phyloP scores from a whole-genome alignment of 2,329 filamentous ascomycete genomes.

The Verticillium isaacii region DNA sequence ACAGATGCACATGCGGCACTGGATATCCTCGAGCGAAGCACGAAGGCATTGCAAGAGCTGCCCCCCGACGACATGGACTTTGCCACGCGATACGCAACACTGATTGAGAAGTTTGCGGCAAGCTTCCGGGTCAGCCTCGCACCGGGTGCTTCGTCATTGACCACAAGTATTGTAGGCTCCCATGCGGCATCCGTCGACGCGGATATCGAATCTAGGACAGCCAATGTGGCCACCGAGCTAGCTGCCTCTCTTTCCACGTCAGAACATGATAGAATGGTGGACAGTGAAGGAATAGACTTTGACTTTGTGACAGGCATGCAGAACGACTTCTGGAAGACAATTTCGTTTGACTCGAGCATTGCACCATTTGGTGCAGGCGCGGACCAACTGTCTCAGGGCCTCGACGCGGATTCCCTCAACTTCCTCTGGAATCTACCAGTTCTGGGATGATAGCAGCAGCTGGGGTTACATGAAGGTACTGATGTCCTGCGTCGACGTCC shows the following conservation, averaged over 20 bases:
- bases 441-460: not conserved
- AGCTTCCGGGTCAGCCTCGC: not conserved
- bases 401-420: conserved; percentile 7
- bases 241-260: too few relatives aligned
- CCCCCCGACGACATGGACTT: conserved; percentile 19
- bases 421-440: conserved; percentile 9
- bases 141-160: not conserved
- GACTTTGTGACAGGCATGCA: not conserved
- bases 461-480: too few relatives aligned
- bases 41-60: conserved; percentile 3
- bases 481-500: too few relatives aligned
- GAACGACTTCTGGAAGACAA: conserved; percentile 1
- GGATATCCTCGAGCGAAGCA: conserved; percentile 12
- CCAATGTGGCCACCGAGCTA: too few relatives aligned
- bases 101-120: conserved; percentile 15
- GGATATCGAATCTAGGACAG: too few relatives aligned
- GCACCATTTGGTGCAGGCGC: conserved; percentile 2
- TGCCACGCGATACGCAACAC: conserved; percentile 15
- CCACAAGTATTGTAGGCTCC: too few relatives aligned
- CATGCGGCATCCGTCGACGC: too few relatives aligned
- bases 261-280: not conserved
- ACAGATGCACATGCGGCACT: conserved; percentile 12
- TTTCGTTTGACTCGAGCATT: conserved; percentile 6
- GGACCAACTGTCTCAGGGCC: conserved; percentile 5
- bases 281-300: not conserved